Percentiles rank a stretch among this genome's conserved stretches.
phyloP scores from a whole-genome alignment of 768 basidiomycete species.

The Amanita brunnescens region DNA sequence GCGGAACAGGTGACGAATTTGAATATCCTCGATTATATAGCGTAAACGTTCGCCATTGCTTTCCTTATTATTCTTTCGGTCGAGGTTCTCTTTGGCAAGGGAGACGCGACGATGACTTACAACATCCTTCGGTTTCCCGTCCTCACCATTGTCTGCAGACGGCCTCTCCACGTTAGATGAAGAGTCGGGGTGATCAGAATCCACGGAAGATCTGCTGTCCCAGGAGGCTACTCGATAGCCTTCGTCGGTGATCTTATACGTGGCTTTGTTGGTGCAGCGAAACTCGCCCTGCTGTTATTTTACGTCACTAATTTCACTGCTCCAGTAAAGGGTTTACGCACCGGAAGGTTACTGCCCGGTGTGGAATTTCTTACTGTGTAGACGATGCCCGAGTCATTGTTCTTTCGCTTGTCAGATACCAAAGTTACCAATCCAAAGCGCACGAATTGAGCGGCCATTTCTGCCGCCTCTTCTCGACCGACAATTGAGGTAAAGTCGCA shows the following conservation, averaged over 20 bases:
- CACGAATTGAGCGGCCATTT: conserved; percentile 97
- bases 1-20: conserved; percentile 81
- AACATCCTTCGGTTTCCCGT: conserved; percentile 31
- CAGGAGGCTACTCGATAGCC: conserved; percentile 82
- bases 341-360: conserved; percentile 64
- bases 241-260: conserved; percentile 92
- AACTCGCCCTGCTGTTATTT: conserved; percentile 84
- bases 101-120: conserved; percentile 77
- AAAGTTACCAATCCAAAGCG: conserved; percentile 85
- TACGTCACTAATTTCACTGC: conserved; percentile 9
- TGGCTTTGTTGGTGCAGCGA: conserved; percentile 90
- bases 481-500: conserved; percentile 96
- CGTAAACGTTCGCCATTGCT: conserved; percentile 87
- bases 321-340: conserved; percentile 44
- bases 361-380: conserved; percentile 83
- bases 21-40: conserved; percentile 90
- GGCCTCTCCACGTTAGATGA: conserved; percentile 50
- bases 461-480: conserved; percentile 92
- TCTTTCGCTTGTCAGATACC: conserved; percentile 87
- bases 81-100: conserved; percentile 53
- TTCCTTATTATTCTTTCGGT: conserved; percentile 61
- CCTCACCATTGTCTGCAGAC: conserved; percentile 46
- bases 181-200: conserved; percentile 58
- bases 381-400: conserved; percentile 87
- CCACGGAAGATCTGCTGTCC: conserved; percentile 42